Conservation (phyloP, 192 early-diverging fungal species). For the Paraglomus occultum region DNA sequence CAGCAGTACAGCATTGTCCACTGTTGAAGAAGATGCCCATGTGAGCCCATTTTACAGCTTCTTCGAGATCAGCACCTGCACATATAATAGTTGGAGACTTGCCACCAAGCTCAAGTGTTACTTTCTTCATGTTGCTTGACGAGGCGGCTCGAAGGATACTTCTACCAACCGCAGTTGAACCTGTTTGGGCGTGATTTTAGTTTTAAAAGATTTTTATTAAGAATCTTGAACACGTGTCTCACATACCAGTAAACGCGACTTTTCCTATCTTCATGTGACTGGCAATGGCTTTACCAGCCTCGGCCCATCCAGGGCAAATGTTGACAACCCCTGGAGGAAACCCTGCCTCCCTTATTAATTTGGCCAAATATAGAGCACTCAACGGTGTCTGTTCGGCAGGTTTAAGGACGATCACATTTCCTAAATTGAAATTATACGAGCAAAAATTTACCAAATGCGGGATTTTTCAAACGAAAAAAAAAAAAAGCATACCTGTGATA, state of each 20-base stretch:
- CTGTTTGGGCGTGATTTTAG: conserved; percentile 37
- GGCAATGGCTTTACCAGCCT: conserved; percentile 67
- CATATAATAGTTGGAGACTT: conserved; percentile 85
- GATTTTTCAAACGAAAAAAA: no score
- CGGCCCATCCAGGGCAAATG: conserved; percentile 74
- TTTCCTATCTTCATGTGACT: conserved; percentile 64
- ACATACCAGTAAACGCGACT: conserved; percentile 74
- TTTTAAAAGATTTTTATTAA: no score
- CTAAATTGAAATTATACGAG: no score
- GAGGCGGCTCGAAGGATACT: conserved; percentile 58
- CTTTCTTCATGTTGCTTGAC: conserved; percentile 65
- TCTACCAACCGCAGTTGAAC: conserved; percentile 65
- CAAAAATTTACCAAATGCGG: no score
- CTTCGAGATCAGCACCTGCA: conserved; percentile 70
- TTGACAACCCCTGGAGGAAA: conserved; percentile 81
- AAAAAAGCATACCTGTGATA: no score
- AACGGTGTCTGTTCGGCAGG: conserved; percentile 68
- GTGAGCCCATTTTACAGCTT: conserved; percentile 66
- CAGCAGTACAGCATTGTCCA: conserved; percentile 80
- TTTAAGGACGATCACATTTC: conserved; percentile 77
- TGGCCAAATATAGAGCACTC: conserved; percentile 60
- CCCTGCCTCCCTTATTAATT: conserved; percentile 64
- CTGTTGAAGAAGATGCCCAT: conserved; percentile 74
- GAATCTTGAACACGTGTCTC: no score
- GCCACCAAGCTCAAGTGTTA: conserved; percentile 83